A percentile compares a stretch with the other conserved stretches of the same genome.
phyloP scores from a whole-genome alignment of 2,329 filamentous ascomycete species.

The Aureobasidium uvarum region DNA sequence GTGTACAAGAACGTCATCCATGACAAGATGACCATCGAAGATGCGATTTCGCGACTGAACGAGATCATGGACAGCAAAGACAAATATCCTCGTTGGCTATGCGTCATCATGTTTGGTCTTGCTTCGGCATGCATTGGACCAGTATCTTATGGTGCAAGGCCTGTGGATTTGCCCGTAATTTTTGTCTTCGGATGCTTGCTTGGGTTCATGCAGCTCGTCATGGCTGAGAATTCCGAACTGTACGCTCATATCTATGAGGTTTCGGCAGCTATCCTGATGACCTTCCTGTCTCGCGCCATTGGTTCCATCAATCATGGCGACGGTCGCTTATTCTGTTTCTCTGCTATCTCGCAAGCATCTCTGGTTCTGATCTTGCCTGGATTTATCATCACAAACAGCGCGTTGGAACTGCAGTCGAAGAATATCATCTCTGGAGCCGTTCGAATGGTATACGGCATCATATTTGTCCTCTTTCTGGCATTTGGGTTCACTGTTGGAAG shows the following conservation, averaged over 20 bases:
- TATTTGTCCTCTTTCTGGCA: slow-evolving; percentile 47
- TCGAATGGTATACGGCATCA: slow-evolving; percentile 47
- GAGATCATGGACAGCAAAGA: slow-evolving; percentile 56
- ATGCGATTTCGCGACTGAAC: slow-evolving; percentile 61
- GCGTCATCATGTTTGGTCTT: slow-evolving; percentile 65
- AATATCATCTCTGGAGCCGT: slow-evolving; percentile 46
- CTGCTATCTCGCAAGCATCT: slow-evolving; percentile 44
- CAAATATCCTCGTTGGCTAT: slow-evolving; percentile 48
- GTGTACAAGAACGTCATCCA: slow-evolving; percentile 75
- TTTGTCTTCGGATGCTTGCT: slow-evolving; percentile 71
- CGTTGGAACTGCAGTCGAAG: slow-evolving; percentile 44
- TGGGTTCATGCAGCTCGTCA: slow-evolving; percentile 66
- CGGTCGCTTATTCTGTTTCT: slow-evolving; percentile 44
- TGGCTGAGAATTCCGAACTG: slow-evolving; percentile 68
- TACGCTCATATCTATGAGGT: slow-evolving; percentile 52
- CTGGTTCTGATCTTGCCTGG: slow-evolving; percentile 47
- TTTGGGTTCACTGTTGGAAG: slow-evolving; percentile 47
- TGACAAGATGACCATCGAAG: slow-evolving; percentile 66
- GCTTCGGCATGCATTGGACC: slow-evolving; percentile 70
- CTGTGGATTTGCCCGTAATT: slow-evolving; percentile 70
- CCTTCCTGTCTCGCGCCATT: slow-evolving; percentile 44
- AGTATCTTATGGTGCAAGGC: slow-evolving; percentile 70
- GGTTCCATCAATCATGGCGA: slow-evolving; percentile 42
- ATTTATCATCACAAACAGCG: slow-evolving; percentile 44
- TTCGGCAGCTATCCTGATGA: slow-evolving; percentile 44